Evolutionary conservation across 2,329 filamentous ascomycete genomes (phyloP).

Genomic region (Trichothecium roseum): DNA sequence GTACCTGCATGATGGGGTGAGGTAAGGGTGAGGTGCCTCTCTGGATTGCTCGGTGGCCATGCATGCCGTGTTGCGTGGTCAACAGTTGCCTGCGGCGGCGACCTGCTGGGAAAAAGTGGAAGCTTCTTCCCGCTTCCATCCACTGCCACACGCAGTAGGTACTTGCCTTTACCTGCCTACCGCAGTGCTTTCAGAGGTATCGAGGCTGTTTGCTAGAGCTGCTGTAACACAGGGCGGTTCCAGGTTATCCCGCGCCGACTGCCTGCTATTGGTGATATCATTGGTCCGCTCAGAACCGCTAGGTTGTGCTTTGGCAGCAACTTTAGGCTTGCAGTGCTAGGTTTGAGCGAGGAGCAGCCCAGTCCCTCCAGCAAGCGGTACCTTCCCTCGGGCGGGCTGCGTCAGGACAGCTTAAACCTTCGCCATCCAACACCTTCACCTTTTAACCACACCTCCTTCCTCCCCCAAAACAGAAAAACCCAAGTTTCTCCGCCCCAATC

Average conservation of each 20-base stretch:
- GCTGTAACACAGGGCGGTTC: constrained; percentile 11
- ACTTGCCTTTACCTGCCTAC: neutral
- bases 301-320: constrained; percentile 5
- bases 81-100: constrained; percentile 2
- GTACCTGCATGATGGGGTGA: too few relatives aligned
- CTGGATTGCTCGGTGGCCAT: too few relatives aligned
- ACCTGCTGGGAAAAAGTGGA: constrained; percentile 2
- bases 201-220: constrained; percentile 2
- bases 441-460: constrained; percentile 3
- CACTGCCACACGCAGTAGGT: neutral
- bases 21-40: too few relatives aligned
- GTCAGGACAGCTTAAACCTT: constrained; percentile 5
- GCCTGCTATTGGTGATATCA: constrained; percentile 18
- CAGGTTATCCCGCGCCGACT: constrained; percentile 25
- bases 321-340: too few relatives aligned
- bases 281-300: constrained; percentile 16
- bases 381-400: too few relatives aligned
- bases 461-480: constrained; percentile 5
- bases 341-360: too few relatives aligned
- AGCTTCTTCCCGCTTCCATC: constrained; percentile 5
- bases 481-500: constrained; percentile 12
- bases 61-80: constrained; percentile 3
- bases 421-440: constrained; percentile 1
- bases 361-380: neutral
- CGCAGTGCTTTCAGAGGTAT: constrained; percentile 7